Base-by-base conservation (phyloP, 306 rosid species). In the Albizia julibrissin region DNA sequence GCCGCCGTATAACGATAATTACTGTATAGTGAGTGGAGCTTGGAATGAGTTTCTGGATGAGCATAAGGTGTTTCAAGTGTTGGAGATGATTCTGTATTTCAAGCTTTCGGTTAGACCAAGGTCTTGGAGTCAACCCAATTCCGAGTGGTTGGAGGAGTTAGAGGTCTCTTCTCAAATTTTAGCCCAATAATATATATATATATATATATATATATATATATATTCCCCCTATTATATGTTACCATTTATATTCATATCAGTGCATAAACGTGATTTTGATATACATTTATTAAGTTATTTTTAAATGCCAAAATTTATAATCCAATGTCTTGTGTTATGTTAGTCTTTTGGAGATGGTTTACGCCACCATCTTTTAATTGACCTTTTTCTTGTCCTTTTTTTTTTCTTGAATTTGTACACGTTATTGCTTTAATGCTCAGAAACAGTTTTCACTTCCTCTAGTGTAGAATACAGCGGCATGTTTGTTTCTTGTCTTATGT, bases 1-100 rank as follows among this genome's bases (percentile, higher is more conserved):
- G 71, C 79, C 92, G 0, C 99, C 98, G 0, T 95, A 92, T 59
- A 90, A 92, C 85, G 91, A 87, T 29, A 95, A 93, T 59, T 95
- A 95, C 59, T 93, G 99, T 90, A 95, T 93, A 19, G 99, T 95
- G 27, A 95, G 95, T 82, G 98, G 99, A 31, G 86, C 92, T 40
- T 95, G 99, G 98, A 95, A 95, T 73, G 84, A 89, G 75, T 58
- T 91, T 61, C 76, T 95, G 86, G 99, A 93, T 67, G 47, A 89
- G 68, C 79, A 82, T 0, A 88, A 75, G 79, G 93, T 54, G 62
- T 54, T 54, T 54, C 26, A 54, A 54, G 62, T 54, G 62, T 54
- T 54, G 26, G 62, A 54, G 62, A 54, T 54, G 62, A 54, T 54
- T 2, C 24, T 54, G 3, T 54, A 54, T 54, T 54, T 54, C 62